Percentiles rank a stretch among this genome's conserved stretches.
Conservation (phyloP, 208 protist species). For the Trypanosoma brucei region DNA sequence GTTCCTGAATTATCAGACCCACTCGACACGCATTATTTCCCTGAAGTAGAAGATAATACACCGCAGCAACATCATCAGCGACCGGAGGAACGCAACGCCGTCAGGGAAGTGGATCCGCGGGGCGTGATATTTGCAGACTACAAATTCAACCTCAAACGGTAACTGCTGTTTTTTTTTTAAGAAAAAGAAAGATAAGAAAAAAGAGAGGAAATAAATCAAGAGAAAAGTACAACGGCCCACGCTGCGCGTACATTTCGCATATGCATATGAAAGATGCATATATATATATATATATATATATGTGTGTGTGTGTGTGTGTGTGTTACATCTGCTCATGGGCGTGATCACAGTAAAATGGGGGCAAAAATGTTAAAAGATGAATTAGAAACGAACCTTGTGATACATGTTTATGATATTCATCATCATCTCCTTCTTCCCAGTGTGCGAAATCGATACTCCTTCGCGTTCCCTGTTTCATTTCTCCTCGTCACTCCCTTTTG, state of each 20-base stretch:
- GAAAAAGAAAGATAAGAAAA: not conserved
- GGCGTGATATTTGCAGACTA: slow-evolving; percentile 88
- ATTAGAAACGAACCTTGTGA: not conserved
- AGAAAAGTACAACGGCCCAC: no score
- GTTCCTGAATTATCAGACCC: slow-evolving; percentile 60
- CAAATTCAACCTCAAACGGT: slow-evolving; percentile 53
- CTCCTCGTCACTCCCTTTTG: not conserved
- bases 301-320: no score
- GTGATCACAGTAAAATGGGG: no score
- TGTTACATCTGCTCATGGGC: no score
- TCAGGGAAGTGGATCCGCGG: slow-evolving; percentile 76
- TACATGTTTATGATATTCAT: not conserved
- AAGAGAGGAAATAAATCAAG: no score
- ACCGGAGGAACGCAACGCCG: slow-evolving; percentile 25
- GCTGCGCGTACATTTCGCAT: no score
- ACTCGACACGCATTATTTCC: slow-evolving; percentile 88
- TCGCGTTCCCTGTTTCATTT: not conserved
- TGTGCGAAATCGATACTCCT: not conserved
- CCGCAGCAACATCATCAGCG: slow-evolving; percentile 1
- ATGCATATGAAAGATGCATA: no score
- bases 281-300: no score
- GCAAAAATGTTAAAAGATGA: no score
- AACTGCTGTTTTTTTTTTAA: slow-evolving; percentile 3
- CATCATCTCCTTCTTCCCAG: not conserved
- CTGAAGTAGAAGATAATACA: slow-evolving; percentile 57